Percentiles rank a stretch among this genome's conserved stretches.
phyloP scores from a whole-genome alignment of 192 early-diverging fungal species.

The Paraglomus brasilianum region DNA sequence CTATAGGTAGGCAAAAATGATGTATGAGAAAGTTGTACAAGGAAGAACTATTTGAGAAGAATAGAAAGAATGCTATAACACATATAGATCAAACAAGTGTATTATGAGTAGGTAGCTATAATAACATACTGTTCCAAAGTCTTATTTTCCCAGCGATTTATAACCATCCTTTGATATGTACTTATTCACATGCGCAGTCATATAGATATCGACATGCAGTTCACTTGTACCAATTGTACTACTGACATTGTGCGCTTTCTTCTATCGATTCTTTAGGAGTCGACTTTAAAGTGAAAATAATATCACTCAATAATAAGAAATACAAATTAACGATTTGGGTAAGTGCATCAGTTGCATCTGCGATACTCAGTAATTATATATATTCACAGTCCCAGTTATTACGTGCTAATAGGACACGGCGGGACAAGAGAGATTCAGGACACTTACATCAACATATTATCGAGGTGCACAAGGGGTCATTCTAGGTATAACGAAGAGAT shows the following conservation, averaged over 20 bases:
- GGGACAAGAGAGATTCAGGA: conserved; percentile 97
- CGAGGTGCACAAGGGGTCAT: conserved; percentile 98
- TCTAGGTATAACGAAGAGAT: conserved; percentile 55
- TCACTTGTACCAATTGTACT: too few species aligned
- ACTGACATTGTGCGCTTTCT: too few species aligned
- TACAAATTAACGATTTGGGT: conserved; percentile 99
- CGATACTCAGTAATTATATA: not conserved
- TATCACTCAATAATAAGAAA: conserved; percentile 76
- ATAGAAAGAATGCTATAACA: too few species aligned
- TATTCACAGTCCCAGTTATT: conserved; percentile 6
- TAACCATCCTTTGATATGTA: too few species aligned
- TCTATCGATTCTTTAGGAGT: conserved; percentile 60
- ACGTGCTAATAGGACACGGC: conserved; percentile 82
- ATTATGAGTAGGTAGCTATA: too few species aligned
- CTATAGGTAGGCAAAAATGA: conserved; percentile 56
- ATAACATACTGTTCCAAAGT: too few species aligned
- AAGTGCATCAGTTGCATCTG: conserved; percentile 17
- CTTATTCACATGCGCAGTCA: too few species aligned
- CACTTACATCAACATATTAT: conserved; percentile 96
- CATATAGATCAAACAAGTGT: too few species aligned
- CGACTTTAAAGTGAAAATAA: conserved; percentile 95
- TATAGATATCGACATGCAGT: too few species aligned
- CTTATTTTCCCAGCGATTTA: too few species aligned
- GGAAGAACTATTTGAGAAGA: too few species aligned
- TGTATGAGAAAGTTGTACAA: too few species aligned